Conservation (phyloP, 2,329 filamentous ascomycete species). For the Cladosporium sp. region DNA sequence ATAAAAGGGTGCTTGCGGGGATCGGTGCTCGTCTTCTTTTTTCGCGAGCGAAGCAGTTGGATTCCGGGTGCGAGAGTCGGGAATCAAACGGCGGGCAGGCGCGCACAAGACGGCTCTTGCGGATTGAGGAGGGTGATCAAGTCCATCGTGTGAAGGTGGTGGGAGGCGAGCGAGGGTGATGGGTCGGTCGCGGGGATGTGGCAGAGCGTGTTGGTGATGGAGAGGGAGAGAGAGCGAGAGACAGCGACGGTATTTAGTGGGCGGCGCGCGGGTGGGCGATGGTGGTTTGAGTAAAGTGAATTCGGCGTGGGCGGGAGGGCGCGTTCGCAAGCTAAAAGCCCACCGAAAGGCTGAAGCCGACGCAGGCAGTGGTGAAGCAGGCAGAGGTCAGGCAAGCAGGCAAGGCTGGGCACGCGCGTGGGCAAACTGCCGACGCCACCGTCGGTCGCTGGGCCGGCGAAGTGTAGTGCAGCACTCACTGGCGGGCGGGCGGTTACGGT, state of each 20-base stretch:
- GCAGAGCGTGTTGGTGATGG: not conserved
- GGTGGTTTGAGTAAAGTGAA: conserved; percentile 2
- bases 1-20: no score
- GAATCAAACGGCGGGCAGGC: conserved; percentile 3
- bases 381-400: no score
- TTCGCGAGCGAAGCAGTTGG: not conserved
- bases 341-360: not conserved
- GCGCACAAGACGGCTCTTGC: conserved; percentile 10
- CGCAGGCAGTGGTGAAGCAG: not conserved
- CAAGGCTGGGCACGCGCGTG: not conserved
- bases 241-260: not conserved
- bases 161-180: not conserved
- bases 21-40: not conserved
- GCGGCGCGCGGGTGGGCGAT: not conserved
- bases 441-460: not conserved
- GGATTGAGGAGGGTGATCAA: conserved; percentile 2
- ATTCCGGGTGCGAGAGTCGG: not conserved
- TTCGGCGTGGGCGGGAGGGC: conserved; percentile 1
- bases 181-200: not conserved
- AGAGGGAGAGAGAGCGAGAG: not conserved
- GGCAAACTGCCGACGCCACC: not conserved
- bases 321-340: conserved; percentile 7
- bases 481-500: no score
- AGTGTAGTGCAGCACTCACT: no score
- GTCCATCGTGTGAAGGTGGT: conserved; percentile 5